Conservation (phyloP, 2,329 filamentous ascomycete species). For the Botrytis byssoidea region DNA sequence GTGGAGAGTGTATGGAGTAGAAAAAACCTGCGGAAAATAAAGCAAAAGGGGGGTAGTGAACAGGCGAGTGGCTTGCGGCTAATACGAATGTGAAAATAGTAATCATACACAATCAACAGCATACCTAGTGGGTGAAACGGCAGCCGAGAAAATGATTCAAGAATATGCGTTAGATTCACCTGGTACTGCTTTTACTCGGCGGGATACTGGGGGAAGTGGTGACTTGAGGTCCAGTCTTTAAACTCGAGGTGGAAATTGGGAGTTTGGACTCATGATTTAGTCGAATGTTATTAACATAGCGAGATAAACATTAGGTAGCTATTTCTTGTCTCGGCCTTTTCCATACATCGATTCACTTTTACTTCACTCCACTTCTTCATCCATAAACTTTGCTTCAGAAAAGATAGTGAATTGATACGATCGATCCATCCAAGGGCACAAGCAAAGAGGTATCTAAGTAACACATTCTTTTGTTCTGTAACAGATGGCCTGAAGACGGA, state of each 20-base stretch:
- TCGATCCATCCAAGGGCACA: neutral
- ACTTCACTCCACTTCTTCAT: neutral
- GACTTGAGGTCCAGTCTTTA: neutral
- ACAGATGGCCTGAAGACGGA: neutral
- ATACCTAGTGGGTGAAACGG: conserved; percentile 53
- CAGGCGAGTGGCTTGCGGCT: neutral
- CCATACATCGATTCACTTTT: neutral
- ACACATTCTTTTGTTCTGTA: neutral
- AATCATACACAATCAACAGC: conserved; percentile 54
- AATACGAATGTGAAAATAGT: conserved; percentile 33
- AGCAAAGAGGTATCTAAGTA: neutral
- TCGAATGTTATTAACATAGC: neutral
- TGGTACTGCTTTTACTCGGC: neutral
- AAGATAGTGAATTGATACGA: neutral
- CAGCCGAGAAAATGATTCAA: conserved; percentile 49
- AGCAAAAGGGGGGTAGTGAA: neutral
- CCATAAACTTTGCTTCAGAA: neutral
- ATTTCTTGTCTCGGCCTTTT: neutral
- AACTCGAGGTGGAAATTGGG: too few relatives aligned
- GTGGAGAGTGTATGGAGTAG: too few relatives aligned
- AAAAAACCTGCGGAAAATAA: neutral
- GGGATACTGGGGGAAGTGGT: neutral
- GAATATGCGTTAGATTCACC: conserved; percentile 40
- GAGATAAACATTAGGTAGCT: neutral
- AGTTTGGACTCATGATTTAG: neutral